These are phyloP conservation scores for Annulohypoxylon stygium DNA, from an alignment of 495 filamentous ascomycete genomes.

Conservation along the genomic window DNA sequence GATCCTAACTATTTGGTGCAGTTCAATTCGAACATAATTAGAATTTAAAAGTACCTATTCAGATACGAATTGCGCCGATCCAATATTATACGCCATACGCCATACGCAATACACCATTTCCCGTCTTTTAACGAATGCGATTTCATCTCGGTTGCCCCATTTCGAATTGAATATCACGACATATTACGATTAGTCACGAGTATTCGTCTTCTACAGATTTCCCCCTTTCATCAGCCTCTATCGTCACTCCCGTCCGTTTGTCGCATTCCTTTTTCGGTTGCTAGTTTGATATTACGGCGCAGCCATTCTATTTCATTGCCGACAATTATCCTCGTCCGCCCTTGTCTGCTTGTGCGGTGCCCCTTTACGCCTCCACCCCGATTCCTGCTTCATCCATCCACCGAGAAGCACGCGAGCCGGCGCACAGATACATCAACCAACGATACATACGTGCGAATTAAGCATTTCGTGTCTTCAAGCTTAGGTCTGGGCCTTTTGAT, in stretches of 20 bases:
- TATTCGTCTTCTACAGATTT: background rate
- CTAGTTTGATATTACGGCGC: background rate
- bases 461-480: background rate
- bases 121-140: conserved; percentile 28
- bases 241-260: background rate
- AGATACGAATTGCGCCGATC: conserved; percentile 20
- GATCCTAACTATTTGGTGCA: conserved; percentile 13
- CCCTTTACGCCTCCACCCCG: background rate
- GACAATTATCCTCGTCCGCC: background rate
- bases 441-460: background rate
- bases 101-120: conserved; percentile 2
- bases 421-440: background rate
- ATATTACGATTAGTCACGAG: conserved; percentile 32
- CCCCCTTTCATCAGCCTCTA: background rate
- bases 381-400: background rate
- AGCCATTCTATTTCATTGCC: background rate
- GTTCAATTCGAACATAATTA: conserved; percentile 20
- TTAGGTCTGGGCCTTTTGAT: background rate
- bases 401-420: background rate
- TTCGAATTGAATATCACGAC: conserved; percentile 26
- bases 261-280: background rate
- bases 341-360: background rate
- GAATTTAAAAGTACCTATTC: conserved; percentile 4
- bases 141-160: conserved; percentile 26
- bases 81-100: background rate